Percentiles rank a stretch among this genome's conserved stretches.
phyloP scores from a whole-genome alignment of 331 rosid genomes.

The Spiraea crenata region DNA sequence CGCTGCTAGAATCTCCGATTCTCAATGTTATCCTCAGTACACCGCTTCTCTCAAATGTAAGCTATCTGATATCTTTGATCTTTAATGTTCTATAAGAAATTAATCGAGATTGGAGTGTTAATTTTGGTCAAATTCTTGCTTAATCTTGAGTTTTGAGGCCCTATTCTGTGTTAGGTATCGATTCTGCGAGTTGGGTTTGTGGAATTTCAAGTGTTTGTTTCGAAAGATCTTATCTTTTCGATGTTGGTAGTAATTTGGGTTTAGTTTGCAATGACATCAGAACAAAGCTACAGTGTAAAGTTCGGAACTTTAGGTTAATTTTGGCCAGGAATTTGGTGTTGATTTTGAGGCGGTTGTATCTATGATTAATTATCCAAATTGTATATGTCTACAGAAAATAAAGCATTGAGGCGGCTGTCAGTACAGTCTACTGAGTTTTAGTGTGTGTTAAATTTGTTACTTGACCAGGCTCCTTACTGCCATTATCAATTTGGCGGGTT shows the following conservation, averaged over 20 bases:
- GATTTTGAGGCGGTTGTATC: background rate
- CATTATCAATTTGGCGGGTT: background rate
- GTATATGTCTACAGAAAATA: background rate
- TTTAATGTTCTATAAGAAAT: background rate
- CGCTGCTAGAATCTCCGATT: conserved; percentile 77
- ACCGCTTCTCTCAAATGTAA: conserved; percentile 87
- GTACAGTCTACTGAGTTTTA: background rate
- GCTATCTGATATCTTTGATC: background rate
- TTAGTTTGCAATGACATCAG: background rate
- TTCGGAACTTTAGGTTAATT: background rate
- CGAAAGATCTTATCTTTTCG: background rate
- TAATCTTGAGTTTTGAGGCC: background rate
- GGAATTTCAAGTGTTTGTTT: background rate
- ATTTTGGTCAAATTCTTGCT: background rate
- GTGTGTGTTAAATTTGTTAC: background rate
- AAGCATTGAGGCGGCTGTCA: background rate
- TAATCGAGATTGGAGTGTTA: background rate
- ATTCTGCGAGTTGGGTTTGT: background rate
- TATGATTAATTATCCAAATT: background rate
- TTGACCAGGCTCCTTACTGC: background rate
- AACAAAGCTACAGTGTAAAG: background rate
- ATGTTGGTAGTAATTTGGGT: background rate
- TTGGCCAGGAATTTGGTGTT: background rate
- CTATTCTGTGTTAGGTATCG: background rate
- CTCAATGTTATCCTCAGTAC: conserved; percentile 81